These are phyloP conservation scores for Penicillium bialowiezense DNA, from an alignment of 495 filamentous ascomycete genomes.

Conservation along the genomic window DNA sequence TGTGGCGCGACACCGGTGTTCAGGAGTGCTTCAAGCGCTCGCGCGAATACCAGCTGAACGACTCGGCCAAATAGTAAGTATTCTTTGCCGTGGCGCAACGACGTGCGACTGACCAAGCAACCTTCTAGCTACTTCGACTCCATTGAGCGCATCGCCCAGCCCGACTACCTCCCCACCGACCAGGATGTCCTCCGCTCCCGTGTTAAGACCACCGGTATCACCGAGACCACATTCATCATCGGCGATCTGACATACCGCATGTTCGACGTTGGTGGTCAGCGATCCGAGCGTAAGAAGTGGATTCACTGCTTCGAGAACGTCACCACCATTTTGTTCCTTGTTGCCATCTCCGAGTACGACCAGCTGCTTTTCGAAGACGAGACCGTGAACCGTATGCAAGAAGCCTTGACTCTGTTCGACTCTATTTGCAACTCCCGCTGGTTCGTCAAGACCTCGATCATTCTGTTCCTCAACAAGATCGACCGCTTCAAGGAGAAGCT, in stretches of 20 bases:
- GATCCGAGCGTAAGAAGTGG: slow-evolving; percentile 99
- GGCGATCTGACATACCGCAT: slow-evolving; percentile 97
- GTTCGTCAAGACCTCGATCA: slow-evolving; percentile 99
- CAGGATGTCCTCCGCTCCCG: slow-evolving; percentile 96
- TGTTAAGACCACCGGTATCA: slow-evolving; percentile 99
- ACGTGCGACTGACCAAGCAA: slow-evolving; percentile 2
- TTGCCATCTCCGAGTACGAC: slow-evolving; percentile 99
- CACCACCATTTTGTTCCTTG: slow-evolving; percentile 96
- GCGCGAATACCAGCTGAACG: slow-evolving; percentile 95
- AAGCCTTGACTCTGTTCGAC: slow-evolving; percentile 96
- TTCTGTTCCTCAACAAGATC: slow-evolving; percentile 99
- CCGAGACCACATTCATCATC: slow-evolving; percentile 97
- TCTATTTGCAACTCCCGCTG: slow-evolving; percentile 99
- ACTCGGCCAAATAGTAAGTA: slow-evolving; percentile 95
- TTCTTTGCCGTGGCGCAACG: background rate
- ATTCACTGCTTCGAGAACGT: slow-evolving; percentile 99
- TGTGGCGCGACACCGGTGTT: slow-evolving; percentile 94
- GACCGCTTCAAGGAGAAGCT: slow-evolving; percentile 99
- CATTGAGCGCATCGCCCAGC: slow-evolving; percentile 84
- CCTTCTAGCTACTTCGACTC: slow-evolving; percentile 87
- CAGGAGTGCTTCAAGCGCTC: slow-evolving; percentile 94
- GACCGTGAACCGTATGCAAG: slow-evolving; percentile 94
- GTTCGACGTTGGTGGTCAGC: slow-evolving; percentile 99
- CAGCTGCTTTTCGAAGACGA: slow-evolving; percentile 94
- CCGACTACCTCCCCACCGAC: slow-evolving; percentile 94